A percentile compares a stretch with the other conserved stretches of the same genome.
Evolutionary conservation across 208 protist species (phyloP).

Genomic region (Wallacemonas sp.): DNA sequence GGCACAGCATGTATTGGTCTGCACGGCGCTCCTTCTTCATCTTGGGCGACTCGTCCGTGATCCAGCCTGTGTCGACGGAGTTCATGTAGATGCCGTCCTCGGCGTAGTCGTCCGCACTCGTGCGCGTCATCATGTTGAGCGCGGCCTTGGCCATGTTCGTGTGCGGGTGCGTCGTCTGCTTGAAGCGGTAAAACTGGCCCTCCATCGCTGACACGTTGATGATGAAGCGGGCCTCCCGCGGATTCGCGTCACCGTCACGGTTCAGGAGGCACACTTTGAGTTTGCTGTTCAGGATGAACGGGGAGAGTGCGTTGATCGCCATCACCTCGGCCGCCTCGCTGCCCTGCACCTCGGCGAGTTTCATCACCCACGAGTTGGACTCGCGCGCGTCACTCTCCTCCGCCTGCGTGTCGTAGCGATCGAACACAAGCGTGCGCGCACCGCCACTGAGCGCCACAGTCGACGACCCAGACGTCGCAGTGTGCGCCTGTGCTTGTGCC

Average conservation of each 20-base stretch:
- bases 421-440: constrained; percentile 58
- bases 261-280: constrained; percentile 88
- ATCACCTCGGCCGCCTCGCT: constrained; percentile 95
- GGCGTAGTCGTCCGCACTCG: constrained; percentile 90
- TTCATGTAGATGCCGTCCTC: constrained; percentile 96
- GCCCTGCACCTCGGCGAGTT: constrained; percentile 89
- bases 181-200: constrained; percentile 94
- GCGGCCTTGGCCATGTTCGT: constrained; percentile 99
- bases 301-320: constrained; percentile 96
- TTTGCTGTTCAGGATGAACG: constrained; percentile 94
- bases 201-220: constrained; percentile 99
- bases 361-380: constrained; percentile 92
- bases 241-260: constrained; percentile 54
- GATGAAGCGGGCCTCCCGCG: constrained; percentile 87
- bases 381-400: constrained; percentile 87
- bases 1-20: constrained; percentile 69
- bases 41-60: constrained; percentile 95
- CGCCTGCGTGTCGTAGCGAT: constrained; percentile 89
- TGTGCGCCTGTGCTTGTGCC: not conserved
- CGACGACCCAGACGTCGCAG: not conserved
- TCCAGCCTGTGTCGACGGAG: constrained; percentile 98
- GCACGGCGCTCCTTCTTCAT: constrained; percentile 80
- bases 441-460: constrained; percentile 13
- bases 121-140: constrained; percentile 99
- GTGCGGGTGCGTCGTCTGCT: constrained; percentile 95